Conservation (phyloP, 148 eudicot genomes). For the Pouteria glomerata region DNA sequence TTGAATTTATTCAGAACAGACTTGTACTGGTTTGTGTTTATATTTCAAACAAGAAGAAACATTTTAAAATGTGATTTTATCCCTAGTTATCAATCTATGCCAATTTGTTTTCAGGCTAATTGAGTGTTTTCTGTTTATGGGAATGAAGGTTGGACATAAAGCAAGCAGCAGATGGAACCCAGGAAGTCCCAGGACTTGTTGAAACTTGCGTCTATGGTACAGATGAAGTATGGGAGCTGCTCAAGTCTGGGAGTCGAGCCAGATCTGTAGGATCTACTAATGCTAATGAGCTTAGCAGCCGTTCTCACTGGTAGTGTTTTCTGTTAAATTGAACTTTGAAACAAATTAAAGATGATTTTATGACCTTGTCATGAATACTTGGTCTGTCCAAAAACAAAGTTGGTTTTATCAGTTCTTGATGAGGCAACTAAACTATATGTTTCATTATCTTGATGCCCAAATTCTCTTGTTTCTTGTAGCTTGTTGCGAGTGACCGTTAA, state of each 20-base stretch:
- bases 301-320: constrained; percentile 74
- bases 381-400: neutral
- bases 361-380: neutral
- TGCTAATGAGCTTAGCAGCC: constrained; percentile 93
- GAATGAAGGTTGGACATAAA: constrained; percentile 75
- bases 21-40: too few species aligned
- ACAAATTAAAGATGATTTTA: neutral
- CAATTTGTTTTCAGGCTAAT: too few species aligned
- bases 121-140: neutral
- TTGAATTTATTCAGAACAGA: too few species aligned
- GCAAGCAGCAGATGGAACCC: constrained; percentile 86
- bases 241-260: constrained; percentile 64
- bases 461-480: constrained; percentile 36
- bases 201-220: constrained; percentile 67
- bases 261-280: constrained; percentile 94
- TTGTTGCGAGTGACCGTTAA: constrained; percentile 77
- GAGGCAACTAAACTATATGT: neutral
- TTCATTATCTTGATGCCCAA: neutral
- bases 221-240: constrained; percentile 84
- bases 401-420: neutral
- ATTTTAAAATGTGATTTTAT: too few species aligned
- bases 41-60: too few species aligned
- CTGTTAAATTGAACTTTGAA: neutral
- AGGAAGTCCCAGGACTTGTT: constrained; percentile 91
- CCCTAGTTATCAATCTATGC: too few species aligned